Evolutionary conservation across 257 asterid species (phyloP).

Genomic region (Paraleonurus japonicus): DNA sequence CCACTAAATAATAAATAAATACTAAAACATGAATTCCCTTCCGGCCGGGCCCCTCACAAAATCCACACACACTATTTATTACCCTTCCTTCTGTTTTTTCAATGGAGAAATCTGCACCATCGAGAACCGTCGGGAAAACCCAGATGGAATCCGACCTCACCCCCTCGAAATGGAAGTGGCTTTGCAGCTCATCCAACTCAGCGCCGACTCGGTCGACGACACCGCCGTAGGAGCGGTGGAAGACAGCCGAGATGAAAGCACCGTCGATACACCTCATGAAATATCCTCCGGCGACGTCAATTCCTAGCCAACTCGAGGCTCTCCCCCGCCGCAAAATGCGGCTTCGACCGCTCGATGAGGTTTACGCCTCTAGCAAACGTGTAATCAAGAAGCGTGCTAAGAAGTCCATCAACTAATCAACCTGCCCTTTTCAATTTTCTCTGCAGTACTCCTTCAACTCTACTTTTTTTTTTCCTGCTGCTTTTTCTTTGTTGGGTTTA

Average conservation of each 20-base stretch:
- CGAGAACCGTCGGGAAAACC: constrained; percentile 18
- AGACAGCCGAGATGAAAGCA: constrained; percentile 37
- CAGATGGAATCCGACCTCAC: constrained; percentile 35
- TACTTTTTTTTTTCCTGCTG: no score
- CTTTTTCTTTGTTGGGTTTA: not conserved
- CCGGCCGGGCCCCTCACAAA: not conserved
- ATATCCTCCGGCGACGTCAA: constrained; percentile 32
- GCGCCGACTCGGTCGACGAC: constrained; percentile 56
- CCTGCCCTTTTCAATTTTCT: not conserved
- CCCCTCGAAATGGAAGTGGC: constrained; percentile 68
- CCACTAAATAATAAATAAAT: not conserved
- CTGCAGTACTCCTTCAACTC: no score
- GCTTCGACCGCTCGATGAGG: constrained; percentile 45
- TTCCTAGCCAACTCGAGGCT: not conserved
- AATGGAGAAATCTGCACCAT: constrained; percentile 35
- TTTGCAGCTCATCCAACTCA: constrained; percentile 63
- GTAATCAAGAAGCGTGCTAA: constrained; percentile 27
- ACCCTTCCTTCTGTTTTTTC: not conserved
- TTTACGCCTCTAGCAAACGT: constrained; percentile 41
- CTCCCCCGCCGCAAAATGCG: constrained; percentile 36
- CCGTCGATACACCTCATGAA: constrained; percentile 38
- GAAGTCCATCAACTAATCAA: constrained; percentile 20
- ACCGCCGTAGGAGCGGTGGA: constrained; percentile 25
- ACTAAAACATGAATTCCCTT: not conserved
- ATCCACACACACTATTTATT: not conserved